These are phyloP conservation scores for Eucalyptus lansdowneana DNA, from an alignment of 345 rosid species.

Conservation along the genomic window DNA sequence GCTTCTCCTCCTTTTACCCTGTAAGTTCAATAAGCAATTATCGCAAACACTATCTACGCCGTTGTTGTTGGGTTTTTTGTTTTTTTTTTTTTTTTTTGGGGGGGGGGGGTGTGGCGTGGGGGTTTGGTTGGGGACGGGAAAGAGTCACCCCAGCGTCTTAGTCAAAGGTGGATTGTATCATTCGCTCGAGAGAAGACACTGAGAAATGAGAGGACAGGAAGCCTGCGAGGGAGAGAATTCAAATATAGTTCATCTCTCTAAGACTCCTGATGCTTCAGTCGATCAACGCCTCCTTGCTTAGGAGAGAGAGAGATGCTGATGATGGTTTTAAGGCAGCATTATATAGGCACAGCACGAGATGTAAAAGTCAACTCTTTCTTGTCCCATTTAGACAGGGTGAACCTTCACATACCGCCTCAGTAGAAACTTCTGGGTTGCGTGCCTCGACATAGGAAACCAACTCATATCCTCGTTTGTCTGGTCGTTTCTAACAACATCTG, in stretches of 20 bases:
- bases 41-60: no score
- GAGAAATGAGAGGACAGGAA: not conserved
- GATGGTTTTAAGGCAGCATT: not conserved
- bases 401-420: not conserved
- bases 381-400: not conserved
- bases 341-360: not conserved
- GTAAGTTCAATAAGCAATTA: not conserved
- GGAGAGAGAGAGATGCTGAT: not conserved
- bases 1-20: not conserved
- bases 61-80: no score
- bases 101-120: accelerated
- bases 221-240: slow-evolving; percentile 25
- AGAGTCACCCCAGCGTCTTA: not conserved
- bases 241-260: not conserved
- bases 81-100: no score
- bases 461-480: not conserved
- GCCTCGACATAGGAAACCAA: not conserved
- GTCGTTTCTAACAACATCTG: not conserved
- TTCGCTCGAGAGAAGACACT: not conserved
- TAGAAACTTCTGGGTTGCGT: not conserved
- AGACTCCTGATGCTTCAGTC: not conserved
- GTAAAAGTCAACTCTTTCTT: not conserved
- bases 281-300: not conserved
- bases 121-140: no score
- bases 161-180: not conserved